A percentile compares a stretch with the other conserved stretches of the same genome.
phyloP scores from a whole-genome alignment of 805 yeast species.

The Candida sithepensis region DNA sequence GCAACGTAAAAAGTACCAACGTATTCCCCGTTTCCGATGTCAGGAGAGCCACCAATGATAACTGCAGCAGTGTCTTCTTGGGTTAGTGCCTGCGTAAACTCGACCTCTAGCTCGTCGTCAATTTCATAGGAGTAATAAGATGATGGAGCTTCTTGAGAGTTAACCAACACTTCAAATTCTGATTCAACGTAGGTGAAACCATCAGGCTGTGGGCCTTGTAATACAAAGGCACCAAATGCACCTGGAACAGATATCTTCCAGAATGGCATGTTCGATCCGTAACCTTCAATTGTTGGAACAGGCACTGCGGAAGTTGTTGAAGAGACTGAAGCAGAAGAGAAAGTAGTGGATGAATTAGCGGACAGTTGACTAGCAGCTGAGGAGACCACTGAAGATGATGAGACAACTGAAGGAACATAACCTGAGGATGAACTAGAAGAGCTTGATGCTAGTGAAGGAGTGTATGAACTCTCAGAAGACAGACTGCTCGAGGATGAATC shows the following conservation, averaged over 20 bases:
- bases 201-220: neutral
- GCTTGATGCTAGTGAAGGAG: no score
- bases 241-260: neutral
- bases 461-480: no score
- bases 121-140: neutral
- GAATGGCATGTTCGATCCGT: neutral
- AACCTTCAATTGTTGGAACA: neutral
- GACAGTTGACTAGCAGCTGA: no score
- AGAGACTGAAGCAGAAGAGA: slow-evolving; percentile 1
- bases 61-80: neutral
- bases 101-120: neutral
- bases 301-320: neutral
- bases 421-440: neutral
- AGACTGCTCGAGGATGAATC: no score
- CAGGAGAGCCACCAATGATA: neutral
- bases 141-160: neutral
- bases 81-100: neutral
- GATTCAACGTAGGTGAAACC: neutral
- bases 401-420: neutral
- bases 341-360: neutral
- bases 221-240: neutral
- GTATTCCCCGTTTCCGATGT: neutral
- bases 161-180: neutral
- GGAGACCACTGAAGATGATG: neutral
- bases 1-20: slow-evolving; percentile 1